Evolutionary conservation across 208 protist species (phyloP), one percentile per base, ranked within the genome.

Genomic region (Porcisia hertigi): DNA sequence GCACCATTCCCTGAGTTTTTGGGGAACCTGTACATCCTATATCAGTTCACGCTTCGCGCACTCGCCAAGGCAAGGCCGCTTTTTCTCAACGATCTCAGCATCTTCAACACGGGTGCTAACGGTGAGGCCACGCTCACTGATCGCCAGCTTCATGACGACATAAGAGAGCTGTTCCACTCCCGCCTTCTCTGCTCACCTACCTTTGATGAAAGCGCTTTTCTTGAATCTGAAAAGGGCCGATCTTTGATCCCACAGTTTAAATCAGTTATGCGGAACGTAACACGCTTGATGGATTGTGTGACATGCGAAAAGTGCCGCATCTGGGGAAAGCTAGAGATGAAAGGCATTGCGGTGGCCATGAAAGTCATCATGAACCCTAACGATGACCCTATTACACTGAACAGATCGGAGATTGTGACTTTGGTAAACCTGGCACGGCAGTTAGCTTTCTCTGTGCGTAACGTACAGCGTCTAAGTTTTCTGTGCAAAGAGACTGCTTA

Each of bases 221-320:
- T 98, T 18, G 78, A 88, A 57, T 91, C 87, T 3, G 87, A 87
- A 52, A 83, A 86, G 20, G 90, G 80, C 14, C 65, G 71, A 43
- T 63, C 83, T 30, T 81, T 95, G 30, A 80, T 92, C 23, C 86
- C 86, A 4, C 80, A 93, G 84, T 97, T 98, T 82, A 92, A 90
- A 77, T 47, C 34, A 9, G 86, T 93, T 64, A 87, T 97, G 79
- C 59, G 78, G 1, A 98, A 98, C 69, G 88, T 97, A 20, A 94
- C 90, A 45, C 85, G 49, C 23, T 67, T 97, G 54, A 97, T 98
- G 92, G 93, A 98, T 76, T 98, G 95, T 76, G 92, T 98, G 16
- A 88, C 91, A 7, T 98, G 95, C 85, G 93, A 98, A 76, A 98
- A 97, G 79, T 98, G 95, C 69, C 90, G 92, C 64, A 85, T 97